Evolutionary conservation across 2,329 filamentous ascomycete species (phyloP), one percentile per base, ranked within the genome.

Genomic region (Cladorrhinum sp.): DNA sequence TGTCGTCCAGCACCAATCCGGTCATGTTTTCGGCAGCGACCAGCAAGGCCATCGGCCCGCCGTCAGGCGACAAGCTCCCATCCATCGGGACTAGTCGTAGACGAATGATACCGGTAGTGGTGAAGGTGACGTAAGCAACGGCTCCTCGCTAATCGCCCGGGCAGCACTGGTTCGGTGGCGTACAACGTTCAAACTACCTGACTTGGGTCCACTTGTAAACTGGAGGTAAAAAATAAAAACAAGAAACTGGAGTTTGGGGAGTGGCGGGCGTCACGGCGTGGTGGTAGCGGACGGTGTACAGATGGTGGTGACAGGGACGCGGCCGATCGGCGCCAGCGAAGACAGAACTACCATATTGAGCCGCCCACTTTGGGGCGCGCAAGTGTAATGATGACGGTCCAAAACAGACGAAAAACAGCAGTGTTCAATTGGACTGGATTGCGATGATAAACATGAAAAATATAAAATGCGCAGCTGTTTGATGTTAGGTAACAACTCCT

Each of bases 21-120:
- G 64, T 65, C 49, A 65, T 18, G 50, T 36, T 55, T 23, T 61
- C 53, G 50, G 59, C 62, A 12, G 58, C 49, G 51, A 58, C 62
- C 25, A 65, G 57, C 20, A 65, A 32, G 50, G 62, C 64, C 55
- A 20, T 41, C 32, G 38, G 53, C n/a, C 60, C 60, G 23, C 24
- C 50, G 18, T 57, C 61, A 2, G 62, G 57, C 4, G 57, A 59
- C 27, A 36, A 3, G 32, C 58, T 61, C 1, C 55, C 38, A 23
- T 56, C 58, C 59, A 63, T 57, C 50, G 58, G 49, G 24, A 45
- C 16, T 50, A 45, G 25, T 9, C 23, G 24, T 29, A 18, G 23
- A 27, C 23, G 41, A 36, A 20, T 55, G 52, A 41, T 4, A 36
- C 18, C 52, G 52, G 52, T 12, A 22, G 52, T 27, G 52, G 52